Base-by-base conservation (phyloP, 345 rosid species). In the Dipteronia dyeriana region DNA sequence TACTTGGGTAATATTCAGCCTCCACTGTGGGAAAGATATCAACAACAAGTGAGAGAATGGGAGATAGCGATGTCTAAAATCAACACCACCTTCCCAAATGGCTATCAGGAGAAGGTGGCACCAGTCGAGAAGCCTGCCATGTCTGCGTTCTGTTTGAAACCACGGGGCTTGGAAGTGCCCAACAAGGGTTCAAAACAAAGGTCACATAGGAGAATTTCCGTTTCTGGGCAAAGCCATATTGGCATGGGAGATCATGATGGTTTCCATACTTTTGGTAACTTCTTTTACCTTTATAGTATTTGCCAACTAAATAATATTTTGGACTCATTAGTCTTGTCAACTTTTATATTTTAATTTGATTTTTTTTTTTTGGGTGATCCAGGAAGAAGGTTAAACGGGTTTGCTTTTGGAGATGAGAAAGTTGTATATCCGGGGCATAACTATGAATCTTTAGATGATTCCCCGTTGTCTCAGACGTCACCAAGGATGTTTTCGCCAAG, bases 101-200 rank as follows among this genome's bases (percentile, higher is more conserved):
- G 88, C 57, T 85, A 84, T 75, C 86, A 84, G 71, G 86, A 82
- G 75, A 95, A 87, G 82, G 79, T 66, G 63, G 76, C 88, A 71
- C 45, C 76, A 4, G 8, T 57, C 23, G 98, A 94, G 82, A 96
- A 91, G 91, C 98, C 98, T 54, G 85, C 88, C 38, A 88, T 94
- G 97, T 92, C 89, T 92, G 99, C 99, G 75, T 96, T 96, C 79
- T 96, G 98, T 81, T 82, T 94, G 91, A 96, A 94, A 82, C 99
- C 99, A 2, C 90, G 98, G 76, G 97, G 99, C 56, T 82, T 96
- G 88, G 99, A 96, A 82, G 89, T 92, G 71, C 95, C 90, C 25
- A 87, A 96, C 84, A 92, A 77, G 85, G 98, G 97, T 39, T 91
- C 95, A 31, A 96, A 96, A 74, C 99, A 94, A 65, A 86, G 97